Conservation (phyloP, 176 grass and related monocot species). For the Alopecurus myosuroides region DNA sequence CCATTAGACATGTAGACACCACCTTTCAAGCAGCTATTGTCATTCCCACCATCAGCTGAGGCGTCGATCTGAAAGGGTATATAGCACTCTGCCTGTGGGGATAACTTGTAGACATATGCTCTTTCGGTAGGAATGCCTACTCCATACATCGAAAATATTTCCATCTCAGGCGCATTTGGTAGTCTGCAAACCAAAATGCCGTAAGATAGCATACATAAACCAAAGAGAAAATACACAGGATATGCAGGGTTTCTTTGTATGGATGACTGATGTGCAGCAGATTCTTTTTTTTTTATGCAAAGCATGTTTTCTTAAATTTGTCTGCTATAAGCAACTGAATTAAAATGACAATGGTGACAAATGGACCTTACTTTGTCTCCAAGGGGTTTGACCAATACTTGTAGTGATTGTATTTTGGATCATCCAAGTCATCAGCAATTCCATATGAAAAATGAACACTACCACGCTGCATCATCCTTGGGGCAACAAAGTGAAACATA, state of each 20-base stretch:
- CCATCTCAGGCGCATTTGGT: constrained; percentile 87
- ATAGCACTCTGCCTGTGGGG: constrained; percentile 66
- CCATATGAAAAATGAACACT: constrained; percentile 89
- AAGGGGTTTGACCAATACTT: constrained; percentile 99
- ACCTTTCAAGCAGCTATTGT: constrained; percentile 70
- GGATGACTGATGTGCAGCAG: neutral
- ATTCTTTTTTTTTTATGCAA: neutral
- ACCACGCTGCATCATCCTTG: constrained; percentile 98
- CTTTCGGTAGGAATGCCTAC: constrained; percentile 97
- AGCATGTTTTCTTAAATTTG: neutral
- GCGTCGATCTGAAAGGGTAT: constrained; percentile 95
- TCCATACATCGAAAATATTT: constrained; percentile 99
- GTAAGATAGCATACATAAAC: constrained; percentile 11
- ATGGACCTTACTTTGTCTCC: constrained; percentile 80
- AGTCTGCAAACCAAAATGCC: constrained; percentile 49
- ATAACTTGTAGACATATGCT: constrained; percentile 92
- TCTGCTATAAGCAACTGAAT: neutral
- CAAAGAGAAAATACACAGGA: neutral
- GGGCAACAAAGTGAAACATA: constrained; percentile 91
- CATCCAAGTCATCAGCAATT: constrained; percentile 91
- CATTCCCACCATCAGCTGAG: constrained; percentile 63
- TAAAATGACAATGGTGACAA: neutral
- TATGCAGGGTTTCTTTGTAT: neutral
- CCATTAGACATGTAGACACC: constrained; percentile 81
- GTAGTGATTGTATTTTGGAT: constrained; percentile 77